Conservation (phyloP, 768 basidiomycete genomes). For the Leccinellum albellum region DNA sequence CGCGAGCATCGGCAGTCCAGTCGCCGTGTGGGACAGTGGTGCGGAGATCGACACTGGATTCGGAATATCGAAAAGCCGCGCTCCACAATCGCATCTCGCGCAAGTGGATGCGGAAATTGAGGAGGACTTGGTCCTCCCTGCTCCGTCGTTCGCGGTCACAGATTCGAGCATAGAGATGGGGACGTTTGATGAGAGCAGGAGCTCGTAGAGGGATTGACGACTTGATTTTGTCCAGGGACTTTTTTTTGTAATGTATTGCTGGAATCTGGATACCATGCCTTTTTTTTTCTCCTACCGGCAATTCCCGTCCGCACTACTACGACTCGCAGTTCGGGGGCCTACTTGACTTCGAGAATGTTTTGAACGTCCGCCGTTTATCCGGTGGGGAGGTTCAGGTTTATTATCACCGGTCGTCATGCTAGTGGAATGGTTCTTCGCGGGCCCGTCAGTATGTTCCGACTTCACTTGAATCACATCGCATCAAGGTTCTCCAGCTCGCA, state of each 20-base stretch:
- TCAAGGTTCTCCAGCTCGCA: not conserved
- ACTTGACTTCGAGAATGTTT: not conserved
- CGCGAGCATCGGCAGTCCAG: not conserved
- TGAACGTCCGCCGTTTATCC: not conserved
- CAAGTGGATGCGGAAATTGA: not conserved
- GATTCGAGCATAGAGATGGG: not conserved
- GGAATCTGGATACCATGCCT: too few relatives aligned
- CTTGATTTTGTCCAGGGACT: not conserved
- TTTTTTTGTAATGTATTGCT: too few relatives aligned
- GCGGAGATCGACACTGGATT: conserved; percentile 13
- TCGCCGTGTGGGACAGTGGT: not conserved
- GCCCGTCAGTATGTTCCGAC: not conserved
- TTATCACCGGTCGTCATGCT: not conserved
- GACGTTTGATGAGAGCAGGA: not conserved
- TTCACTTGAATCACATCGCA: not conserved
- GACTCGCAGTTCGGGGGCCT: too few relatives aligned
- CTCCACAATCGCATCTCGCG: not conserved
- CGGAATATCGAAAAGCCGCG: not conserved
- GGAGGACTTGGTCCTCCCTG: not conserved
- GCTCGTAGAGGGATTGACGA: not conserved
- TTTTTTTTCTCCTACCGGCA: too few relatives aligned
- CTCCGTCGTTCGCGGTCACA: not conserved
- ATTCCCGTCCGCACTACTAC: too few relatives aligned
- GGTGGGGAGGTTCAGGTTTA: not conserved
- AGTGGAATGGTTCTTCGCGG: not conserved